phyloP scores from a whole-genome alignment of 2,329 filamentous ascomycete species.

The Chlorencoelia australis region DNA sequence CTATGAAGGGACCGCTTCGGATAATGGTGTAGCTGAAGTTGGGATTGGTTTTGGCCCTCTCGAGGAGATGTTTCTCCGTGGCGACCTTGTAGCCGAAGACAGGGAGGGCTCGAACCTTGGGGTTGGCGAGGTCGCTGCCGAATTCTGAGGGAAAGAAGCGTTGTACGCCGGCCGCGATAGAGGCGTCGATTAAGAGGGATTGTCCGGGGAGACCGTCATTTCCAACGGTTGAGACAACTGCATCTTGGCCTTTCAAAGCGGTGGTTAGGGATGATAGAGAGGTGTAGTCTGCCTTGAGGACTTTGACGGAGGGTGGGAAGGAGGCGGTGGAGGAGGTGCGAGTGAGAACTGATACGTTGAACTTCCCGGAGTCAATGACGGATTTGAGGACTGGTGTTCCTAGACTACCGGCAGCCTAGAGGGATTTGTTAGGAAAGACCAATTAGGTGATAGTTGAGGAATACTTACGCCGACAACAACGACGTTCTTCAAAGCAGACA shows the following conservation, averaged over 20 bases:
- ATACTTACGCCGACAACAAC: constrained; percentile 17
- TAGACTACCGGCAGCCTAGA: constrained; percentile 19
- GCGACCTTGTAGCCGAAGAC: constrained; percentile 42
- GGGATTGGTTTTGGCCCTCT: constrained; percentile 30
- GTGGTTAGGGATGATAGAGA: constrained; percentile 31
- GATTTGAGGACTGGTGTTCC: constrained; percentile 18
- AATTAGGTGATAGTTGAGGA: not conserved
- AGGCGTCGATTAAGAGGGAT: constrained; percentile 43
- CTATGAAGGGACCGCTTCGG: constrained; percentile 46
- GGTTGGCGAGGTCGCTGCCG: constrained; percentile 31
- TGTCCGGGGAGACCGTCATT: constrained; percentile 32
- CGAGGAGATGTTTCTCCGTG: constrained; percentile 31
- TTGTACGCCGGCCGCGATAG: constrained; percentile 46
- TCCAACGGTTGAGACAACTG: constrained; percentile 41
- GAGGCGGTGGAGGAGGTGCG: constrained; percentile 26
- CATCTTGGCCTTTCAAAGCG: constrained; percentile 47
- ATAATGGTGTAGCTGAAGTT: constrained; percentile 45
- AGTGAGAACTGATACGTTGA: constrained; percentile 41
- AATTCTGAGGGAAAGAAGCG: constrained; percentile 55
- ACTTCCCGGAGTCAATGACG: constrained; percentile 19
- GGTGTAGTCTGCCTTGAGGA: constrained; percentile 36
- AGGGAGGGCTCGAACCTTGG: constrained; percentile 34
- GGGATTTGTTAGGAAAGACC: constrained; percentile 1
- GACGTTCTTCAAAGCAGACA: constrained; percentile 22
- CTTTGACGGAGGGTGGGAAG: constrained; percentile 28